phyloP scores from a whole-genome alignment of 345 rosid species.

The Eucalyptus erythrocorys region DNA sequence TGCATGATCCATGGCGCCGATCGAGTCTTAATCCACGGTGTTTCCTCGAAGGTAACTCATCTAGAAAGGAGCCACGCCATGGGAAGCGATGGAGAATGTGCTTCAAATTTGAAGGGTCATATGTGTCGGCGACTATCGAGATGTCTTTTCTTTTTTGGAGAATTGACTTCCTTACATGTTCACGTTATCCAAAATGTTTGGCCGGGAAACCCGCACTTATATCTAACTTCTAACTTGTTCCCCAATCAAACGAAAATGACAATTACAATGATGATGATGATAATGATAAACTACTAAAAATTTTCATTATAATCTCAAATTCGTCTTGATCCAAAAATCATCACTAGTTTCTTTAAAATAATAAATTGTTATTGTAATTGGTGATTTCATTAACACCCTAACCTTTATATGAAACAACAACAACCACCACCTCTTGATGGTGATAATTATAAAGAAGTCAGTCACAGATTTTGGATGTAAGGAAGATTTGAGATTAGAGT shows the following conservation, averaged over 20 bases:
- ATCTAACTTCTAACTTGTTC: background rate
- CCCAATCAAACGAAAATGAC: no score
- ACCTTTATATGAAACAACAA: no score
- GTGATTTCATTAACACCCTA: no score
- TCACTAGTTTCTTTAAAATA: background rate
- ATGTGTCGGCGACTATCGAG: background rate
- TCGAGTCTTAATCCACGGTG: background rate
- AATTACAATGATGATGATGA: no score
- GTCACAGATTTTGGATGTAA: rapidly evolving
- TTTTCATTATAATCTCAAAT: no score
- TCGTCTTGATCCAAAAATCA: no score
- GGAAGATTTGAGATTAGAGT: no score
- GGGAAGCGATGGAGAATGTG: background rate
- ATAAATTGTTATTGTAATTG: rapidly evolving
- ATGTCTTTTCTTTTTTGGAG: background rate
- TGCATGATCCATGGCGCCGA: background rate
- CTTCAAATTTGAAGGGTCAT: background rate
- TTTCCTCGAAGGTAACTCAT: background rate
- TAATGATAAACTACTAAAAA: no score
- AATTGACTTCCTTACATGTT: no score
- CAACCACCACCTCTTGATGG: no score
- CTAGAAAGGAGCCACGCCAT: background rate
- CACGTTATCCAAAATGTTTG: background rate
- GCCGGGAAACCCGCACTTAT: background rate
- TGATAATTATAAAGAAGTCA: no score